phyloP scores from a whole-genome alignment of 768 basidiomycete species.

The Leccinum fibrillosum region DNA sequence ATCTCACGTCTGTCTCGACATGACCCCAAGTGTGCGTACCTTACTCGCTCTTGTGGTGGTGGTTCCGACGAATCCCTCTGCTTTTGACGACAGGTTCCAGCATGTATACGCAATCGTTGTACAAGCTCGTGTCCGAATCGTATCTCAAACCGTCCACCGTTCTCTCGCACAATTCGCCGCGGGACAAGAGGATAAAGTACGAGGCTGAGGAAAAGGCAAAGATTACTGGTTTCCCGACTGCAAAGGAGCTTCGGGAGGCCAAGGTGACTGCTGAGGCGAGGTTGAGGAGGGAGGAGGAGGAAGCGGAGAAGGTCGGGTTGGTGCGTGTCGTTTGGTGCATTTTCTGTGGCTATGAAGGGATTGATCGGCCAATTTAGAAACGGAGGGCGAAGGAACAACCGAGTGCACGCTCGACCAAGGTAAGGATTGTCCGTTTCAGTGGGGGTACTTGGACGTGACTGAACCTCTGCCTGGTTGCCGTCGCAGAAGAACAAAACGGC shows the following conservation, averaged over 20 bases:
- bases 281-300: constrained; percentile 67
- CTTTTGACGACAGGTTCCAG: constrained; percentile 24
- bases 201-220: constrained; percentile 76
- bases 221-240: constrained; percentile 72
- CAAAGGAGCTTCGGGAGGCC: constrained; percentile 72
- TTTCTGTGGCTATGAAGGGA: not conserved
- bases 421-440: constrained; percentile 29
- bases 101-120: constrained; percentile 57
- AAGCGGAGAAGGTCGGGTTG: constrained; percentile 64
- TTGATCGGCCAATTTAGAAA: constrained; percentile 48
- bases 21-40: constrained; percentile 55
- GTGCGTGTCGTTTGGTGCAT: constrained; percentile 39
- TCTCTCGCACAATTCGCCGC: constrained; percentile 74
- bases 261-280: constrained; percentile 64
- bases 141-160: constrained; percentile 80
- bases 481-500: constrained; percentile 44
- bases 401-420: constrained; percentile 52
- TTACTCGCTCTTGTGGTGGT: constrained; percentile 11
- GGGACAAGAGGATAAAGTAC: constrained; percentile 77
- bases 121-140: constrained; percentile 65
- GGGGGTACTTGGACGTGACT: not conserved
- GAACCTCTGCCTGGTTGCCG: constrained; percentile 23
- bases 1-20: constrained; percentile 46
- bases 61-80: not conserved
- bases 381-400: constrained; percentile 49